Base-by-base conservation (phyloP, 108 stramenopile species). In the Cyclotella sp. region DNA sequence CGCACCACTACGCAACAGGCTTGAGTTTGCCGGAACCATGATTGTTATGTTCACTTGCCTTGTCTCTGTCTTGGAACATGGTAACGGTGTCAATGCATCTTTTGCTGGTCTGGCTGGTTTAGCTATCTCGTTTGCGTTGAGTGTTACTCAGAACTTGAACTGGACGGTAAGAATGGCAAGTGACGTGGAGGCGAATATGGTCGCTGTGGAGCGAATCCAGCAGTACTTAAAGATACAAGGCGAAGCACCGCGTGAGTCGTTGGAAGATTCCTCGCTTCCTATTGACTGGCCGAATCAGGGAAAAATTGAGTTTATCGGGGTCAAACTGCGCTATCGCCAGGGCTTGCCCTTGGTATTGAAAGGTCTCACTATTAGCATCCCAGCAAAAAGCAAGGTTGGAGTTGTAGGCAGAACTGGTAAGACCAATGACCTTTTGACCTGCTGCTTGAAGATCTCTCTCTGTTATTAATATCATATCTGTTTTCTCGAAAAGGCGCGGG, bases 41-140 rank as follows among this genome's bases (percentile, higher is more conserved):
- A 95, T 44, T 91, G 95, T 26, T 90, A 93, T 66, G 60, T 72
- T 27, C 21, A 29, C 93, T 9, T 85, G 91, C 44, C 63, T 98
- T 11, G 87, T 87, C 61, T 75, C 92, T 2, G 95, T 97, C 16
- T 59, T 90, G 26, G 40, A 88, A 57, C 78, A 71, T 26, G 24
- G 22, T 13, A 24, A 54, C 19, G 73, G 70, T 3, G 85, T 82
- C 12, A 81, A 93, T 66, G 84, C 85, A 44, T 22, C 61, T 16
- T 92, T 91, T 71, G 97, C 96, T 0, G 96, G 96, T n/a, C 65
- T 96, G n/a, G 98, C 96, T 14, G 99, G 98, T 15, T 84, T 98
- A 29, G 81, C 95, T 12, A 90, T 99, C 29, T 93, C 94, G 15
- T 98, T 92, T 84, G 91, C 96, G 5, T 69, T 99, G 41, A 73